These are phyloP conservation scores for Domatiomyces globalis DNA, from an alignment of 2,329 filamentous ascomycete species.

Conservation along the genomic window DNA sequence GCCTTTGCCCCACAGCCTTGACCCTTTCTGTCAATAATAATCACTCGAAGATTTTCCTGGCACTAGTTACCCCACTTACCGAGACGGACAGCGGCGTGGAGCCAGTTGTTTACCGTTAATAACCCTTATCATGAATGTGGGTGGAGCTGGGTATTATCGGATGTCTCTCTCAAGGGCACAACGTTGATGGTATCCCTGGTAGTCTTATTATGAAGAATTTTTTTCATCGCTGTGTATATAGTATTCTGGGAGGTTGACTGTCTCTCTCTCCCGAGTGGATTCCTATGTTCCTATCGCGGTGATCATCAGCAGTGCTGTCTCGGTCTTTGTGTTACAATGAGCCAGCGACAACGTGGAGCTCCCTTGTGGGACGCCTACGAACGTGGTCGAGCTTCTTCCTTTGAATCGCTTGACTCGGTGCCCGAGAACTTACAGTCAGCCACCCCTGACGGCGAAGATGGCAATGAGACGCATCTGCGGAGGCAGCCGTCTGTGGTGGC, in stretches of 20 bases:
- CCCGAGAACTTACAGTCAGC: slow-evolving; percentile 18
- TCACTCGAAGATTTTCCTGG: no score
- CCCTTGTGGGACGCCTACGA: slow-evolving; percentile 21
- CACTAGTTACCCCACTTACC: not conserved
- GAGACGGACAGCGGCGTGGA: not conserved
- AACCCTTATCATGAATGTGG: not conserved
- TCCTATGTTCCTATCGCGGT: not conserved
- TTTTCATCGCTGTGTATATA: not conserved
- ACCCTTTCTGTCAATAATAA: not conserved
- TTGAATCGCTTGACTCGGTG: slow-evolving; percentile 19
- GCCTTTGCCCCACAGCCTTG: not conserved
- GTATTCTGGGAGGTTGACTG: not conserved
- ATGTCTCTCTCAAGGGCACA: not conserved
- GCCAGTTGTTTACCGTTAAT: not conserved
- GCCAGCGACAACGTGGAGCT: slow-evolving; percentile 11
- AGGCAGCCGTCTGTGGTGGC: slow-evolving; percentile 27
- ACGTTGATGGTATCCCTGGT: not conserved
- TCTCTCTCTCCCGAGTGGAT: not conserved
- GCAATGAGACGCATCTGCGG: slow-evolving; percentile 10
- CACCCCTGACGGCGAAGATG: slow-evolving; percentile 10
- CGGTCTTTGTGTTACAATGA: slow-evolving; percentile 6
- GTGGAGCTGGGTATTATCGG: not conserved
- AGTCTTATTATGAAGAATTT: not conserved
- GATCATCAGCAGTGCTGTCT: not conserved
- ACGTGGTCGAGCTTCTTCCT: slow-evolving; percentile 19